Conservation (phyloP, 805 yeast species). For the Yarrowia sp. region DNA sequence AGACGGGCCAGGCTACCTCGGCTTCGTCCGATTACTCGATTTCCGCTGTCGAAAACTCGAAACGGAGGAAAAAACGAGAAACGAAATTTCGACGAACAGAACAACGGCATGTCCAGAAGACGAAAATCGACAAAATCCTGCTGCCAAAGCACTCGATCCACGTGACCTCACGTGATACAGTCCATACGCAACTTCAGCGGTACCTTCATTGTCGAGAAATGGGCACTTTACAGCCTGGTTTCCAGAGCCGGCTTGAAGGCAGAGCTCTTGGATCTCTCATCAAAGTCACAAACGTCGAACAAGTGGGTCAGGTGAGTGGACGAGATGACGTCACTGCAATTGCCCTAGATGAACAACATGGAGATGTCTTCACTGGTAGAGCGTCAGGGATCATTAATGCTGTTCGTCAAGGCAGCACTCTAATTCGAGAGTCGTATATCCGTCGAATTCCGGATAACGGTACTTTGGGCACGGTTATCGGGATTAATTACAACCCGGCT, state of each 20-base stretch:
- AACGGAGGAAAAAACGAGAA: conserved; percentile 27
- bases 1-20: conserved; percentile 33
- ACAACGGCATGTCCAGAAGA: conserved; percentile 8
- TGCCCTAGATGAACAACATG: not conserved
- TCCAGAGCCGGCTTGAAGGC: not conserved
- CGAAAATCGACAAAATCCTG: conserved; percentile 25
- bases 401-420: conserved; percentile 2
- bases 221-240: conserved; percentile 5
- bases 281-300: not conserved
- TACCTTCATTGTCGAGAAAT: conserved; percentile 1
- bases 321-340: not conserved
- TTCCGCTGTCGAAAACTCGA: conserved; percentile 30
- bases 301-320: conserved; percentile 10
- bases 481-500: not conserved
- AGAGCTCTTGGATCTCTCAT: not conserved
- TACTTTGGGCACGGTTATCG: not conserved
- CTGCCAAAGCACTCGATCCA: conserved; percentile 10
- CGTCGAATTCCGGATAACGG: conserved; percentile 1
- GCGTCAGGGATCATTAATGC: conserved; percentile 13
- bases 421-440: conserved; percentile 13
- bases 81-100: conserved; percentile 8
- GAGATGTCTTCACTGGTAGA: conserved; percentile 6
- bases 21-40: conserved; percentile 32
- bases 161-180: conserved; percentile 27
- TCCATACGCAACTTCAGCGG: conserved; percentile 21